phyloP scores from a whole-genome alignment of 1,284 basidiomycete species.

The Cryptococcus floricola region DNA sequence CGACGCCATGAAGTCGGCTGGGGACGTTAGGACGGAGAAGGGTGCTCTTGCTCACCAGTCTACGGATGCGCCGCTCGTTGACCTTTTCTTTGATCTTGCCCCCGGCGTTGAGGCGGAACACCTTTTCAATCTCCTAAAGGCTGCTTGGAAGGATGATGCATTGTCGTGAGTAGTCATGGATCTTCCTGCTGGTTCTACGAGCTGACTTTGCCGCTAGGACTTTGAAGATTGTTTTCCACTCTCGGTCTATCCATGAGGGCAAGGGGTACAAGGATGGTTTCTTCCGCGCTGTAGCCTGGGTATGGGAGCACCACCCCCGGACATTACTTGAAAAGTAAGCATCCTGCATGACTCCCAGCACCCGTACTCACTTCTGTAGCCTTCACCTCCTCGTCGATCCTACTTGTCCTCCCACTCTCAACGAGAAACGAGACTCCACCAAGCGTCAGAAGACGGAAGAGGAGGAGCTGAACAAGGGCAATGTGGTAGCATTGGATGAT shows the following conservation, averaged over 20 bases:
- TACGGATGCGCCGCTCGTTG: constrained; percentile 21
- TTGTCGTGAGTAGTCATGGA: constrained; percentile 26
- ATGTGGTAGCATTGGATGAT: constrained; percentile 20
- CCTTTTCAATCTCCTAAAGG: constrained; percentile 16
- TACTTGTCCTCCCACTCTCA: constrained; percentile 23
- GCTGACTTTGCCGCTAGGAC: constrained; percentile 15
- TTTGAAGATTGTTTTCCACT: constrained; percentile 29
- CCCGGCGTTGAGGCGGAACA: constrained; percentile 11
- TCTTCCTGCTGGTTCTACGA: not conserved
- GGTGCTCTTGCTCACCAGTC: constrained; percentile 16
- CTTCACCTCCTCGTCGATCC: constrained; percentile 29
- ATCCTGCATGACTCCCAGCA: not conserved
- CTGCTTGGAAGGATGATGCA: constrained; percentile 24
- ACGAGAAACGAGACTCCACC: constrained; percentile 16
- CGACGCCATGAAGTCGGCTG: constrained; percentile 11
- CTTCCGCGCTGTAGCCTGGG: constrained; percentile 24
- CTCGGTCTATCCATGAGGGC: constrained; percentile 37
- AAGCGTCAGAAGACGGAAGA: constrained; percentile 5
- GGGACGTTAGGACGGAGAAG: constrained; percentile 20
- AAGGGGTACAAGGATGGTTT: constrained; percentile 30
- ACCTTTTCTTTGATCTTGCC: constrained; percentile 25
- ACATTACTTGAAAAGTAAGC: constrained; percentile 32
- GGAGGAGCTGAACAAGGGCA: constrained; percentile 1
- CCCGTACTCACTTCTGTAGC: constrained; percentile 7
- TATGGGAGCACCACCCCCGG: constrained; percentile 30